A percentile compares a stretch with the other conserved stretches of the same genome.
These are phyloP conservation scores for Blastobotrys peoriensis DNA, from an alignment of 805 yeast genomes.

Conservation along the genomic window DNA sequence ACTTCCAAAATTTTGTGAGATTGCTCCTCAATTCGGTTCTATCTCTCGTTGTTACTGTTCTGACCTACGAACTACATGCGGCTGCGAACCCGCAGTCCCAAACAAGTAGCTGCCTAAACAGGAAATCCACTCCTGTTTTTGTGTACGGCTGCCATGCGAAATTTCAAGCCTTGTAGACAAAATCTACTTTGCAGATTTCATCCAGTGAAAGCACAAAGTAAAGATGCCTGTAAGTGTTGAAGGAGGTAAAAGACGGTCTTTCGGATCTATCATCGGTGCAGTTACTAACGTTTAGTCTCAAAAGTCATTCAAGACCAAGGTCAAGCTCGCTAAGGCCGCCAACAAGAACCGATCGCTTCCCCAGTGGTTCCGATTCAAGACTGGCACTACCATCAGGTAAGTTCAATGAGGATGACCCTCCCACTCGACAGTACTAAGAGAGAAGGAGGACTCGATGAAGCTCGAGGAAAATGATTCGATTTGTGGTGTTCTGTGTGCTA, in stretches of 20 bases:
- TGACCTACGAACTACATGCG: too few relatives aligned
- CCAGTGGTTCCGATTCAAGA: constrained; percentile 98
- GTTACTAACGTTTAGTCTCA: constrained; percentile 39
- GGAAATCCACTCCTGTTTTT: neutral
- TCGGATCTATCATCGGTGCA: too few relatives aligned
- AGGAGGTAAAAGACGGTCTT: too few relatives aligned
- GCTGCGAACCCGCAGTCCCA: too few relatives aligned
- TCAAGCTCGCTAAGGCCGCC: constrained; percentile 97
- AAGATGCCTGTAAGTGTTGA: constrained; percentile 14
- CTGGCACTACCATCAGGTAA: constrained; percentile 82
- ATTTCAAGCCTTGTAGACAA: too few relatives aligned
- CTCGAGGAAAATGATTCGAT: too few relatives aligned
- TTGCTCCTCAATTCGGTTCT: too few relatives aligned
- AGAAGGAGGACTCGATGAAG: too few relatives aligned
- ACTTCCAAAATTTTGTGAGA: too few relatives aligned
- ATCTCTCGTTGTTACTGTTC: too few relatives aligned
- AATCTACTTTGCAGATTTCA: too few relatives aligned
- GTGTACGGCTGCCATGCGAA: neutral
- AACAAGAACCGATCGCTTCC: constrained; percentile 99
- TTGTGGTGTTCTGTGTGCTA: neutral
- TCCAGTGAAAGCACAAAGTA: neutral
- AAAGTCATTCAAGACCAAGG: constrained; percentile 95
- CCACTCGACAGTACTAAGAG: too few relatives aligned
- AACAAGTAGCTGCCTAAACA: neutral
- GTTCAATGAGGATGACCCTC: constrained; percentile 5